Evolutionary conservation across 2,329 filamentous ascomycete species (phyloP).

Genomic region (Diaporthe capsici): DNA sequence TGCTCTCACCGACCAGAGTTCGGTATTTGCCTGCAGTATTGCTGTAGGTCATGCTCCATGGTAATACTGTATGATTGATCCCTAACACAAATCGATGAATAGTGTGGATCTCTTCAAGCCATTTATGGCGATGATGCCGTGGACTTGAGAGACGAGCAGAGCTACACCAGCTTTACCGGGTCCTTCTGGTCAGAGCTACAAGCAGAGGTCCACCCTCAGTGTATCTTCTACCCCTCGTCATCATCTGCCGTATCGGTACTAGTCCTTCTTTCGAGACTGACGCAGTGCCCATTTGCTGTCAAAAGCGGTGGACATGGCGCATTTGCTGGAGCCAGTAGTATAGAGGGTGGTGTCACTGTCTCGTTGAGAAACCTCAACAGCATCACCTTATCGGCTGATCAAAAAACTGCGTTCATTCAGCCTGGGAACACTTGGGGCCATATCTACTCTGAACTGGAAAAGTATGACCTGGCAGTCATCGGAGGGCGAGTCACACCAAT

Average conservation of each 20-base stretch:
- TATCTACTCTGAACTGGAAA: background rate
- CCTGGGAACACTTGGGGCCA: conserved; percentile 15
- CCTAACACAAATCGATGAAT: fast-evolving
- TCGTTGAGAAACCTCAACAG: conserved; percentile 10
- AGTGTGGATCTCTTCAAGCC: conserved; percentile 38
- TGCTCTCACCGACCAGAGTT: conserved; percentile 24
- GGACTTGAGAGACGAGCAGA: background rate
- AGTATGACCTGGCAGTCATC: conserved; percentile 24
- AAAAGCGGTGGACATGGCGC: conserved; percentile 35
- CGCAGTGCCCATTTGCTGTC: conserved; percentile 29
- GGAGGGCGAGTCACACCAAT: conserved; percentile 12
- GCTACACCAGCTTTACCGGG: conserved; percentile 35
- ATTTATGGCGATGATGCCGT: conserved; percentile 39
- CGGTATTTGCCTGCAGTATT: background rate
- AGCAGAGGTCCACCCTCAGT: conserved; percentile 37
- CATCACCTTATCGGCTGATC: conserved; percentile 8
- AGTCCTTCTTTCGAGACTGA: conserved; percentile 23
- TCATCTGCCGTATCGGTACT: background rate
- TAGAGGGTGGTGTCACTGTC: conserved; percentile 33
- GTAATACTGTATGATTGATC: background rate
- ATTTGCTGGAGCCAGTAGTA: conserved; percentile 20
- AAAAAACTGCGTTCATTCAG: background rate
- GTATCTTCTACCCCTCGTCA: conserved; percentile 29
- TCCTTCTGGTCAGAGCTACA: conserved; percentile 42
- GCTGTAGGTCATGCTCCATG: background rate